Percentiles rank a stretch among this genome's conserved stretches.
These are phyloP conservation scores for Cydonia oblonga DNA, from an alignment of 331 rosid genomes.

Conservation along the genomic window DNA sequence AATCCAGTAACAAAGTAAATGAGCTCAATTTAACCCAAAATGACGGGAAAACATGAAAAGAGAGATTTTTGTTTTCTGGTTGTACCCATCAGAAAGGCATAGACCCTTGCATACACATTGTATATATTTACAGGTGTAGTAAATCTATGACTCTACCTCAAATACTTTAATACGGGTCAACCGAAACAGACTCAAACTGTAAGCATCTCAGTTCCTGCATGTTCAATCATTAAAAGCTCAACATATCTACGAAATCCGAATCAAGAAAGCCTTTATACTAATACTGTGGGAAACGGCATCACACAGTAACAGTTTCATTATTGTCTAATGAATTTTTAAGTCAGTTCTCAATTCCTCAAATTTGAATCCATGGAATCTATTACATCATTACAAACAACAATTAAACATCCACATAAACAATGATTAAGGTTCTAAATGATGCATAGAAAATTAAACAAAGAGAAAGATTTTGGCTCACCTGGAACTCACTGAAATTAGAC, in stretches of 20 bases:
- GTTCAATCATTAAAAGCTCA: neutral
- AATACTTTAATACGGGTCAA: neutral
- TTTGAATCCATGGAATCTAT: neutral
- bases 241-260: neutral
- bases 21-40: neutral
- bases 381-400: neutral
- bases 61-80: neutral
- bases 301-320: neutral
- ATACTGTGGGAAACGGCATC: neutral
- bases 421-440: neutral
- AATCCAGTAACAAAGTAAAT: neutral
- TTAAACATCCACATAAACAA: neutral
- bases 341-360: neutral
- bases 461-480: conserved; percentile 36
- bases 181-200: neutral
- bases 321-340: neutral
- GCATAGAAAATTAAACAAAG: neutral
- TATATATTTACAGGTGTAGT: neutral
- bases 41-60: neutral
- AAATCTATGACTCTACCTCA: neutral
- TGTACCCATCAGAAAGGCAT: neutral
- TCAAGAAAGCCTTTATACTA: neutral
- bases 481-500: conserved; percentile 60
- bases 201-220: neutral
- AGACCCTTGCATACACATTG: neutral